Base-by-base conservation (phyloP, 495 filamentous ascomycete genomes). In the Antarctomyces pellizariae region DNA sequence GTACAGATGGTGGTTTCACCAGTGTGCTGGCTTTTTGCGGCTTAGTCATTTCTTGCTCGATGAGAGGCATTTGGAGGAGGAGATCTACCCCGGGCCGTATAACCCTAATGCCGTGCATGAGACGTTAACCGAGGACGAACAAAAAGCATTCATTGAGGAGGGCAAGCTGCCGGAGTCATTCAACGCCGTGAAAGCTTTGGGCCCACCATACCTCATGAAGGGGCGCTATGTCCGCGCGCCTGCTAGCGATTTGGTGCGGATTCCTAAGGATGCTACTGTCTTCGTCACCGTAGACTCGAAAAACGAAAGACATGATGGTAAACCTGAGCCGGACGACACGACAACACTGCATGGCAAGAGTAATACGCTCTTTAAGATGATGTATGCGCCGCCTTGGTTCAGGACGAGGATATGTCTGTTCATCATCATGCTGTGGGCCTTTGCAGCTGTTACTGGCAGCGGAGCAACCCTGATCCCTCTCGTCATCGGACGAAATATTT, bases 1-100 rank as follows among this genome's bases (percentile, higher is more conserved):
- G 53, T 99, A 92, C 43, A 67, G 64, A 22, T 95, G 86, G 86
- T 95, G 84, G 83, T 92, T 99, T 49, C 72, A 71, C 34, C 64
- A 64, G 36, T 93, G 83, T 43, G 84, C 83, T 1, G 60, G 77
- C 12, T 49, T 59, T 29, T 51, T 99, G 12, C 62, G 86, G 24
- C 52, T 99, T 32, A 79, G 77, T 9, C 69, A 80, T 52, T 99
- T 99, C 44, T 64, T 99, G 35, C 92, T 99, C 38, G 77, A 73
- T 1, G 75, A 90, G 25, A 62, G 73, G 36, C 58, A 59, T 20
- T 39, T 56, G 8, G 84, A 93, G 24, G 86, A 99, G 42, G 77
- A 91, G 44, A n/a, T n/a, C n/a, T n/a, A n/a, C n/a, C n/a, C n/a
- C n/a, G 83, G 86, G 3, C 56, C 53, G 21, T 49, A 62, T 38